Conservation (phyloP, 2,329 filamentous ascomycete genomes). For the Drechslera avenae region DNA sequence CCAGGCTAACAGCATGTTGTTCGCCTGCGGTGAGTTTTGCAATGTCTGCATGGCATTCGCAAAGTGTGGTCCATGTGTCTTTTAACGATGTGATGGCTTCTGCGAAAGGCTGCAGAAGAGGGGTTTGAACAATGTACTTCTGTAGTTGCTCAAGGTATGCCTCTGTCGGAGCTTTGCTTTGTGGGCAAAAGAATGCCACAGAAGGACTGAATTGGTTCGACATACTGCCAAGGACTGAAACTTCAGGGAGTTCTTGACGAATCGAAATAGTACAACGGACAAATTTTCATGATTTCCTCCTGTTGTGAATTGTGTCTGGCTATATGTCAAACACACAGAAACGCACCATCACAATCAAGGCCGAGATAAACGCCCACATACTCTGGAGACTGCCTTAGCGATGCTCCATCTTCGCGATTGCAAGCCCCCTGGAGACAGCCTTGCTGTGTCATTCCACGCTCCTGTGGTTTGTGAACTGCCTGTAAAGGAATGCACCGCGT, state of each 20-base stretch:
- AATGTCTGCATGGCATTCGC: constrained; percentile 9
- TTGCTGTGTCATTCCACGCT: constrained; percentile 1
- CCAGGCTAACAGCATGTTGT: constrained; percentile 11
- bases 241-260: neutral
- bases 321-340: constrained; percentile 2
- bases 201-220: constrained; percentile 9
- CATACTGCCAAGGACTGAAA: neutral
- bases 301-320: neutral
- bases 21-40: constrained; percentile 10
- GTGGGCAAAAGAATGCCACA: constrained; percentile 27
- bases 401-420: too few species aligned
- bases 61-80: constrained; percentile 13
- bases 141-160: constrained; percentile 23
- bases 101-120: constrained; percentile 6
- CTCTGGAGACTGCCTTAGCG: neutral
- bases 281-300: neutral
- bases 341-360: neutral
- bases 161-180: constrained; percentile 27
- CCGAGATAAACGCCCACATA: neutral
- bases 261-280: neutral
- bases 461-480: neutral
- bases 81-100: constrained; percentile 8
- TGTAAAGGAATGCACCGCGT: neutral
- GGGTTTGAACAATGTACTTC: constrained; percentile 12
- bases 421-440: neutral